These are phyloP conservation scores for Cryomyces antarcticus DNA, from an alignment of 495 filamentous ascomycete genomes.

Conservation along the genomic window DNA sequence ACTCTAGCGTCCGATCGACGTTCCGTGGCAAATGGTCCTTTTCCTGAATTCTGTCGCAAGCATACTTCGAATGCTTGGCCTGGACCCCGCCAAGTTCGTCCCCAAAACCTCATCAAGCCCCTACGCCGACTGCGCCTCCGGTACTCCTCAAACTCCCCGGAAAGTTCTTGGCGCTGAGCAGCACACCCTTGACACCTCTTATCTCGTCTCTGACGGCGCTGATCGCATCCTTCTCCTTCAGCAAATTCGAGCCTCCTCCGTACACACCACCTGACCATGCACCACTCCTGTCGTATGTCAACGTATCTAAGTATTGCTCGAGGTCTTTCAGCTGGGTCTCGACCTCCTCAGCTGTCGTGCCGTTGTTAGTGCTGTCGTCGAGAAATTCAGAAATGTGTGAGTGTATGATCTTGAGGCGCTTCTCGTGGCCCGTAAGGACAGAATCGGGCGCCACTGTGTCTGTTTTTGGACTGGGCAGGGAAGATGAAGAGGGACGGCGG, in stretches of 20 bases:
- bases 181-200: conserved; percentile 74
- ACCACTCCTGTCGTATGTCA: conserved; percentile 24
- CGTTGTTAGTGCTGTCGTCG: conserved; percentile 9
- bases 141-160: conserved; percentile 12
- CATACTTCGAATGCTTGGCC: no score
- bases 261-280: conserved; percentile 1
- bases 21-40: no score
- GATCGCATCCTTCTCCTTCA: conserved; percentile 49
- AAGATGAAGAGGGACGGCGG: conserved; percentile 17
- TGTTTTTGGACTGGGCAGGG: conserved; percentile 3
- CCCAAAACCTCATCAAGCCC: no score
- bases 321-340: conserved; percentile 24
- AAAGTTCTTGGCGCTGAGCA: conserved; percentile 59
- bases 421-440: conserved; percentile 20
- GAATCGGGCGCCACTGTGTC: conserved; percentile 1
- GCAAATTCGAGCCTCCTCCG: conserved; percentile 5
- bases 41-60: no score
- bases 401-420: conserved; percentile 25
- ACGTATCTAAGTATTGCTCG: conserved; percentile 28
- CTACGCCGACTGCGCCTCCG: no score
- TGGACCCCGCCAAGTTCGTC: no score
- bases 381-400: conserved; percentile 34
- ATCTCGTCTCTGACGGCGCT: conserved; percentile 65
- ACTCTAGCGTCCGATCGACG: no score
- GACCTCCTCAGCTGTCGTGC: conserved; percentile 3